These are phyloP conservation scores for Micromonas pusilla DNA, from an alignment of 139 green algal genomes.

Conservation along the genomic window DNA sequence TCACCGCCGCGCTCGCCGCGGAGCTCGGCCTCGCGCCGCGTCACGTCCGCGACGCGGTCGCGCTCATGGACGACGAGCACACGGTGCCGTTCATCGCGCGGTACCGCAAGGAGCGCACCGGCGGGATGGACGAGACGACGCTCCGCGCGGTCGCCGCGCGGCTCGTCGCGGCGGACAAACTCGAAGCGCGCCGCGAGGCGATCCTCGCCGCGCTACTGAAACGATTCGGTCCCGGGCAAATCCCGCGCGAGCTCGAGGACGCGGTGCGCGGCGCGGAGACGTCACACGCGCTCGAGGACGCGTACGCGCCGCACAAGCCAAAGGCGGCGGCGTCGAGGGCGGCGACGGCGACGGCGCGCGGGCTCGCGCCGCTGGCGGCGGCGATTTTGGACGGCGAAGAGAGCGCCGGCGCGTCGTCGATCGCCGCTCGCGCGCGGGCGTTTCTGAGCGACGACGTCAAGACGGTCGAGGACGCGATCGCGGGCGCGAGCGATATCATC, in stretches of 20 bases:
- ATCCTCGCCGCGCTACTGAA: neutral
- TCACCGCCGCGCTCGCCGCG: neutral
- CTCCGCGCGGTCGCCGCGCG: neutral
- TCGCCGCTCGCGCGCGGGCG: neutral
- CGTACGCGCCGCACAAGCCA: neutral
- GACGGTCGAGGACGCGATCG: neutral
- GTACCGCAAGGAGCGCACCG: slow-evolving; percentile 40
- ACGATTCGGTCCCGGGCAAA: neutral
- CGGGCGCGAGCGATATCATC: slow-evolving; percentile 20
- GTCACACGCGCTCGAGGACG: neutral
- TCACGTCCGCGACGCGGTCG: slow-evolving; percentile 13
- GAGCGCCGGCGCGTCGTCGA: no score
- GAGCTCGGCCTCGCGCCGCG: neutral
- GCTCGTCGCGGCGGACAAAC: neutral
- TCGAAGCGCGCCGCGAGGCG: neutral
- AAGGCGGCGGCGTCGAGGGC: neutral
- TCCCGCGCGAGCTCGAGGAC: neutral
- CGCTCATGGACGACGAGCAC: slow-evolving; percentile 28
- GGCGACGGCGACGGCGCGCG: no score
- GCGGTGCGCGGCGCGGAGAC: neutral
- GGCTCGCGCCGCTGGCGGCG: neutral
- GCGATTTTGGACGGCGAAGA: neutral
- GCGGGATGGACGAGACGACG: slow-evolving; percentile 32
- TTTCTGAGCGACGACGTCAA: neutral
- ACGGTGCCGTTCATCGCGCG: slow-evolving; percentile 43